Conservation (phyloP, 345 rosid species). For the Citropsis articulata region DNA sequence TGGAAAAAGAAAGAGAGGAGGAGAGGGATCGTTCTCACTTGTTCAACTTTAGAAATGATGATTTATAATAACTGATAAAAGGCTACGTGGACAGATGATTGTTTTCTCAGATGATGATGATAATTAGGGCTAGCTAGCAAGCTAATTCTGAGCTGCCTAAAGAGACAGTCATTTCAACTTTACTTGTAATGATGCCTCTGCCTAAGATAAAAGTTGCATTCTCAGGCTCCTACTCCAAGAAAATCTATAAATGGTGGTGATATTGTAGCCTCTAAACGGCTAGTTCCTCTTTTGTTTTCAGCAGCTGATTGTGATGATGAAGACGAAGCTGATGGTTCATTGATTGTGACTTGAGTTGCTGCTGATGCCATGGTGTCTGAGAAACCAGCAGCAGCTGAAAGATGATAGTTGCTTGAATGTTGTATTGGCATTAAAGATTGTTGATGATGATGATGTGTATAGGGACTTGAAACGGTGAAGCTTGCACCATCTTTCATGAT, state of each 20-base stretch:
- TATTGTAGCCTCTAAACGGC: constrained; percentile 20
- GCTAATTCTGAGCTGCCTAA: neutral
- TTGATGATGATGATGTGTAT: constrained; percentile 8
- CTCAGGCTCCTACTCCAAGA: constrained; percentile 53
- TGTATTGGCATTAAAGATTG: constrained; percentile 24
- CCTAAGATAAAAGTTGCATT: constrained; percentile 6
- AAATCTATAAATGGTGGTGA: constrained; percentile 59
- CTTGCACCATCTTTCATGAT: constrained; percentile 24
- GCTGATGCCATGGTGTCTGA: constrained; percentile 35
- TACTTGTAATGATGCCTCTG: constrained; percentile 5
- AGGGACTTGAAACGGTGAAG: constrained; percentile 21
- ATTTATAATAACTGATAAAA: constrained; percentile 5
- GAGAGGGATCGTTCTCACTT: neutral
- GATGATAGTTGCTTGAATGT: constrained; percentile 26
- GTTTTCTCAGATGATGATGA: neutral
- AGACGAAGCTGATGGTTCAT: constrained; percentile 39
- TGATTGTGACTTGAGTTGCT: constrained; percentile 43
- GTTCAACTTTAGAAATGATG: constrained; percentile 13
- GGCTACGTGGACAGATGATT: constrained; percentile 12
- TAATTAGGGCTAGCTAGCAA: neutral
- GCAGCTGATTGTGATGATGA: constrained; percentile 31
- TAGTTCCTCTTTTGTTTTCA: constrained; percentile 24
- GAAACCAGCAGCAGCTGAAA: constrained; percentile 18
- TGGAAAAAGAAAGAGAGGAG: neutral
- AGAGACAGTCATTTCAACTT: neutral